These are phyloP conservation scores for Mortierella sp. DNA, from an alignment of 371 early-diverging fungal genomes.

Conservation along the genomic window DNA sequence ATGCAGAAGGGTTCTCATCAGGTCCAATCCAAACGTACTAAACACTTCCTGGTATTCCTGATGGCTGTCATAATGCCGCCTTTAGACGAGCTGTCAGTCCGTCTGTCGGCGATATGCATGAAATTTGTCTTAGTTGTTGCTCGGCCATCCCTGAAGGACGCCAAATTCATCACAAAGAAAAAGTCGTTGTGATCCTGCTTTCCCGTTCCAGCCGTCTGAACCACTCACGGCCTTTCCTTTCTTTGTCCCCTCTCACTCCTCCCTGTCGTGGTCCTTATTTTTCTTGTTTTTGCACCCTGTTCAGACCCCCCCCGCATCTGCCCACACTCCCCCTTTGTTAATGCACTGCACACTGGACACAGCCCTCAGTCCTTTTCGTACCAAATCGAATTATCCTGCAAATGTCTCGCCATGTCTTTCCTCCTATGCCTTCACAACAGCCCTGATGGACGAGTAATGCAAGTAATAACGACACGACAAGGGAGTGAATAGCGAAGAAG, in stretches of 20 bases:
- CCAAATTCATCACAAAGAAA: neutral
- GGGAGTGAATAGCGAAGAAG: neutral
- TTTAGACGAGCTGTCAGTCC: neutral
- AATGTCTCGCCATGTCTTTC: neutral
- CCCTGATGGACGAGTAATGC: neutral
- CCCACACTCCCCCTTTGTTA: neutral
- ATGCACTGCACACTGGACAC: neutral
- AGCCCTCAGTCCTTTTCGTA: neutral
- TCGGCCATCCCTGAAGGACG: constrained; percentile 7
- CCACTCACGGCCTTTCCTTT: constrained; percentile 1
- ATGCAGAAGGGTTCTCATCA: neutral
- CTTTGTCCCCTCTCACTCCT: neutral
- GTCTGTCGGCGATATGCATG: neutral
- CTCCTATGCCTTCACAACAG: neutral
- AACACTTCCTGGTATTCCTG: constrained; percentile 1
- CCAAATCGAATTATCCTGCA: constrained; percentile 2
- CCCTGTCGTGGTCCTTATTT: neutral
- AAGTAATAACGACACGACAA: neutral
- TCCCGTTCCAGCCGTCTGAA: neutral
- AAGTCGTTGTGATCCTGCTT: neutral
- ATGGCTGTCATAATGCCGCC: neutral
- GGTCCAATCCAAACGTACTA: neutral
- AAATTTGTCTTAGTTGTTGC: neutral
- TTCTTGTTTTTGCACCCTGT: neutral
- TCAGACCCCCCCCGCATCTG: neutral